These are phyloP conservation scores for Cadophora sp. DNA, from an alignment of 2,329 filamentous ascomycete genomes.

Conservation along the genomic window DNA sequence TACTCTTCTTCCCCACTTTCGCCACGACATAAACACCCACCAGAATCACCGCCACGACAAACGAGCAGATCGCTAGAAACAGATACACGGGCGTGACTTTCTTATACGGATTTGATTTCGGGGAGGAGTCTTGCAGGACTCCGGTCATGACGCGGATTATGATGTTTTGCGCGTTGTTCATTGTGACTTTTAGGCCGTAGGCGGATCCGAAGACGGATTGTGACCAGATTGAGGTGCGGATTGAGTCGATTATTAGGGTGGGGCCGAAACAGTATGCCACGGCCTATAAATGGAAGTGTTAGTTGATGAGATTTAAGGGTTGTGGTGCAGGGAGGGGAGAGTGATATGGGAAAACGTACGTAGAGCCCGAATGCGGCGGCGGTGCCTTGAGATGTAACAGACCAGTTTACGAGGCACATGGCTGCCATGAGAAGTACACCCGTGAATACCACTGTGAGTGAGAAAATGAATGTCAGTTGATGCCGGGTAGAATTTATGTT, in stretches of 20 bases:
- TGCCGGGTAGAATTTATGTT: background rate
- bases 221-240: constrained; percentile 65
- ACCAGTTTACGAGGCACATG: constrained; percentile 62
- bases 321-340: background rate
- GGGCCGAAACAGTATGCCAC: constrained; percentile 62
- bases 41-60: constrained; percentile 53
- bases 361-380: constrained; percentile 66
- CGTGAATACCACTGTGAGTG: constrained; percentile 48
- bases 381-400: constrained; percentile 56
- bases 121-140: constrained; percentile 59
- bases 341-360: constrained; percentile 9
- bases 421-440: constrained; percentile 58
- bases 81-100: constrained; percentile 63
- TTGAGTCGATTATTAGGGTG: constrained; percentile 64
- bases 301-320: no score
- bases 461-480: background rate
- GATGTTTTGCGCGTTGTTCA: constrained; percentile 69
- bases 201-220: constrained; percentile 66
- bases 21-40: constrained; percentile 49
- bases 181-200: constrained; percentile 65
- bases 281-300: constrained; percentile 44
- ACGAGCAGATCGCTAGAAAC: constrained; percentile 56
- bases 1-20: constrained; percentile 7
- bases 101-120: constrained; percentile 61
- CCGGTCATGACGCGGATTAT: constrained; percentile 64